A percentile compares a stretch with the other conserved stretches of the same genome.
Evolutionary conservation across 176 grass and related monocot genomes (phyloP).

Genomic region (Puccinellia tenuiflora): DNA sequence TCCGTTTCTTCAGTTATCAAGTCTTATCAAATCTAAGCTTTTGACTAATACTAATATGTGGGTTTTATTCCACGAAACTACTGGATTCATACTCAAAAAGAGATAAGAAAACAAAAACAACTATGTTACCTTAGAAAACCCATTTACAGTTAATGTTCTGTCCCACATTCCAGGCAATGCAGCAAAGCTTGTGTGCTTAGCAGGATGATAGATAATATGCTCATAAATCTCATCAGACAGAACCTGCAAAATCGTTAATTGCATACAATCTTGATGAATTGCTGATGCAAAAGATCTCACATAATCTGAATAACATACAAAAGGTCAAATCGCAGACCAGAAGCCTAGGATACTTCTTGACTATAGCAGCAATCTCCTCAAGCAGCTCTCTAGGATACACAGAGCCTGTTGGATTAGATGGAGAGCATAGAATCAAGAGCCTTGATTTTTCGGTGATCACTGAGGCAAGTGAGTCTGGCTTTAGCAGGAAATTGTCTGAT

Average conservation of each 20-base stretch:
- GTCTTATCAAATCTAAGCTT: neutral
- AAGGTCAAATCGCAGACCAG: constrained; percentile 43
- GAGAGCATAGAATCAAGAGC: constrained; percentile 85
- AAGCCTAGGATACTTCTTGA: constrained; percentile 79
- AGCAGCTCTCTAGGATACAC: constrained; percentile 85
- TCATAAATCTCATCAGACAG: constrained; percentile 86
- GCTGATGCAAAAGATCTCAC: neutral
- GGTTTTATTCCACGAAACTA: neutral
- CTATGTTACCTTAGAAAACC: constrained; percentile 63
- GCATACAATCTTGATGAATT: neutral
- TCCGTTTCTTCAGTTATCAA: constrained; percentile 12
- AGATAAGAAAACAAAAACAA: neutral
- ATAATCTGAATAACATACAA: constrained; percentile 15
- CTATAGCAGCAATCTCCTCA: constrained; percentile 83
- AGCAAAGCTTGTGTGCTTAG: constrained; percentile 78
- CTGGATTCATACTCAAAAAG: neutral
- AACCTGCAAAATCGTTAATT: constrained; percentile 45
- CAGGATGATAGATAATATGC: constrained; percentile 74
- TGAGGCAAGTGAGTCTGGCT: constrained; percentile 57
- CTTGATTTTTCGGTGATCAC: constrained; percentile 79
- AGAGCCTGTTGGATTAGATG: constrained; percentile 95
- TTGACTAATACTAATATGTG: neutral
- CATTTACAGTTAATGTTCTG: constrained; percentile 73
- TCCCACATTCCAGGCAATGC: constrained; percentile 78
- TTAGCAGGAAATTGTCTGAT: constrained; percentile 71